Percentiles rank a stretch among this genome's conserved stretches.
Conservation (phyloP, 495 filamentous ascomycete species). For the Penicillium psychrofluorescens region DNA sequence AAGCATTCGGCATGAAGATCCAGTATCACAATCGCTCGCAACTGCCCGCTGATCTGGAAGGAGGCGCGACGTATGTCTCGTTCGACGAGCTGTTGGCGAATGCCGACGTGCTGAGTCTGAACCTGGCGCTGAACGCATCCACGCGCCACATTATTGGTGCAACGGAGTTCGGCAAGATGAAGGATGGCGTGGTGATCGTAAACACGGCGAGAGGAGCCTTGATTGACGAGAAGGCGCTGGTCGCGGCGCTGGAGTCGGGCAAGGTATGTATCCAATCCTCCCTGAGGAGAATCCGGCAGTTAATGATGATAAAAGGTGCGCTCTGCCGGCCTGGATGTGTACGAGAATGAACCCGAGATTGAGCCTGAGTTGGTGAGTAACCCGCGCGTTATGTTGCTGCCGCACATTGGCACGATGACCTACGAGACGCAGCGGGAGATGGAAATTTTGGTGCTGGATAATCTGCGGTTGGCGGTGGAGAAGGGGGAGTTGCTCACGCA, state of each 20-base stretch:
- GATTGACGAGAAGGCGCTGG: conserved; percentile 71
- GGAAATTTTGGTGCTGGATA: conserved; percentile 67
- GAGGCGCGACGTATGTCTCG: conserved; percentile 59
- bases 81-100: conserved; percentile 61
- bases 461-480: conserved; percentile 56
- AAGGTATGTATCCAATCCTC: conserved; percentile 40
- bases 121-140: conserved; percentile 58
- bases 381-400: conserved; percentile 63
- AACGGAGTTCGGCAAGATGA: conserved; percentile 62
- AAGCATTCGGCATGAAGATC: conserved; percentile 62
- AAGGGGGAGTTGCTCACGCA: conserved; percentile 60
- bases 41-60: conserved; percentile 42
- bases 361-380: conserved; percentile 65
- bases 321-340: conserved; percentile 70
- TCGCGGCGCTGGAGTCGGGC: conserved; percentile 58
- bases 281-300: conserved; percentile 8
- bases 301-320: conserved; percentile 24
- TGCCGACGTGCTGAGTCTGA: conserved; percentile 71
- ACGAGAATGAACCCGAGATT: conserved; percentile 67
- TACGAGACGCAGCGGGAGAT: conserved; percentile 65
- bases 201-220: conserved; percentile 78
- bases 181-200: conserved; percentile 69
- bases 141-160: conserved; percentile 66
- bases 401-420: conserved; percentile 72
- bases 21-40: conserved; percentile 63